phyloP scores from a whole-genome alignment of 2,329 filamentous ascomycete genomes.

The Macrophomina pseudophaseolina region DNA sequence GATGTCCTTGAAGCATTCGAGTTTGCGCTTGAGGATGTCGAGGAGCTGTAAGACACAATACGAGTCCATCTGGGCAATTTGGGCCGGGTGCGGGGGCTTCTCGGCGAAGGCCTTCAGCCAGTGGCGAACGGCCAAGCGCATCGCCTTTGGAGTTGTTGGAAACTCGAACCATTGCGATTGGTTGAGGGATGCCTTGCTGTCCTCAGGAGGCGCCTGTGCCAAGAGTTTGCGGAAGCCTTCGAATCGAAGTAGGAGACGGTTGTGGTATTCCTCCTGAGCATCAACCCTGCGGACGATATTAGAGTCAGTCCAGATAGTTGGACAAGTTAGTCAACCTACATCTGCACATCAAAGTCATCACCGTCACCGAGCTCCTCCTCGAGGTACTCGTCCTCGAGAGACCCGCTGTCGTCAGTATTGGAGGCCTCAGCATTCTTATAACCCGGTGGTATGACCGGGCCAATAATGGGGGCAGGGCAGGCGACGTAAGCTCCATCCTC shows the following conservation, averaged over 20 bases:
- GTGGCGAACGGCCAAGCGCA: slow-evolving; percentile 37
- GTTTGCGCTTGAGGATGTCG: slow-evolving; percentile 64
- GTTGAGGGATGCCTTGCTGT: slow-evolving; percentile 14
- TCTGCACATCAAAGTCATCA: not conserved
- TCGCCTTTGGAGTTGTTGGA: slow-evolving; percentile 36
- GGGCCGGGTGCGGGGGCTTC: slow-evolving; percentile 52
- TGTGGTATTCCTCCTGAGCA: slow-evolving; percentile 57
- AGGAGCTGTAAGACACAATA: slow-evolving; percentile 70
- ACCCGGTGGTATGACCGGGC: slow-evolving; percentile 29
- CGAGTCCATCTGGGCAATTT: slow-evolving; percentile 63
- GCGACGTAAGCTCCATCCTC: slow-evolving; percentile 80
- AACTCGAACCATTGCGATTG: slow-evolving; percentile 12
- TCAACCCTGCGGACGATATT: not conserved
- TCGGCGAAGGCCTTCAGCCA: slow-evolving; percentile 32
- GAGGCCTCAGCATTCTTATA: not conserved
- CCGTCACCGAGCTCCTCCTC: not conserved
- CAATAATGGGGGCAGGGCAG: slow-evolving; percentile 50
- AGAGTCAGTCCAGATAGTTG: not conserved
- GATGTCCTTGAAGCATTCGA: slow-evolving; percentile 64
- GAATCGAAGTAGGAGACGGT: slow-evolving; percentile 48
- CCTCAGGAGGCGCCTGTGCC: not conserved
- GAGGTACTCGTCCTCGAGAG: not conserved
- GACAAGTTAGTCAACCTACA: not conserved
- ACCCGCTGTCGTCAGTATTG: not conserved
- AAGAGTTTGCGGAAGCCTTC: slow-evolving; percentile 1